Evolutionary conservation across 768 basidiomycete species (phyloP).

Genomic region (Lyophyllum shimeji): DNA sequence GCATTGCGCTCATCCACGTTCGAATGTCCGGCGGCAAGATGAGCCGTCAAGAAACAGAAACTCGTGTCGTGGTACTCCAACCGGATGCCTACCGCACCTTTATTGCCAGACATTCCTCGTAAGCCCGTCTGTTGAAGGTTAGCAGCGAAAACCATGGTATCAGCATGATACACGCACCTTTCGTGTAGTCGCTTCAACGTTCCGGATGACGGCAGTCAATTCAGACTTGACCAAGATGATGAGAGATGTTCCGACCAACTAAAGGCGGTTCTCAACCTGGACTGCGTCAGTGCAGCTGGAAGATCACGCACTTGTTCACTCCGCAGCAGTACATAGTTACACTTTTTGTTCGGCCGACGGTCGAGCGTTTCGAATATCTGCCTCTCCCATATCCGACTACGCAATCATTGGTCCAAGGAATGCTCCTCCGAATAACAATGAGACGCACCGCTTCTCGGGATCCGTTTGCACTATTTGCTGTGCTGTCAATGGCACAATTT

Average conservation of each 20-base stretch:
- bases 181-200: slow-evolving; percentile 88
- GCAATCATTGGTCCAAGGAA: neutral
- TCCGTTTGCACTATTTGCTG: slow-evolving; percentile 96
- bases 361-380: slow-evolving; percentile 80
- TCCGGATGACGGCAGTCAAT: slow-evolving; percentile 76
- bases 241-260: slow-evolving; percentile 95
- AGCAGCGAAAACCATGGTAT: neutral
- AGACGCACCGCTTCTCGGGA: slow-evolving; percentile 78
- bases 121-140: slow-evolving; percentile 65
- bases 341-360: slow-evolving; percentile 61
- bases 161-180: slow-evolving; percentile 53
- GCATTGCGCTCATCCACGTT: slow-evolving; percentile 90
- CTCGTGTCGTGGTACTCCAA: slow-evolving; percentile 89
- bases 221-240: slow-evolving; percentile 81
- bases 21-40: slow-evolving; percentile 92
- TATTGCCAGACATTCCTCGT: slow-evolving; percentile 94
- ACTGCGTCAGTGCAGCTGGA: neutral
- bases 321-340: slow-evolving; percentile 80
- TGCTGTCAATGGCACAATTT: slow-evolving; percentile 96
- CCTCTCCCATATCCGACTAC: slow-evolving; percentile 86
- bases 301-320: slow-evolving; percentile 79
- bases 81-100: slow-evolving; percentile 94
- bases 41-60: slow-evolving; percentile 94
- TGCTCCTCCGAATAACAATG: neutral
- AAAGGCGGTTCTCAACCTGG: slow-evolving; percentile 13